Evolutionary conservation across 441 rosid species (phyloP).

Genomic region (Iberis amara): DNA sequence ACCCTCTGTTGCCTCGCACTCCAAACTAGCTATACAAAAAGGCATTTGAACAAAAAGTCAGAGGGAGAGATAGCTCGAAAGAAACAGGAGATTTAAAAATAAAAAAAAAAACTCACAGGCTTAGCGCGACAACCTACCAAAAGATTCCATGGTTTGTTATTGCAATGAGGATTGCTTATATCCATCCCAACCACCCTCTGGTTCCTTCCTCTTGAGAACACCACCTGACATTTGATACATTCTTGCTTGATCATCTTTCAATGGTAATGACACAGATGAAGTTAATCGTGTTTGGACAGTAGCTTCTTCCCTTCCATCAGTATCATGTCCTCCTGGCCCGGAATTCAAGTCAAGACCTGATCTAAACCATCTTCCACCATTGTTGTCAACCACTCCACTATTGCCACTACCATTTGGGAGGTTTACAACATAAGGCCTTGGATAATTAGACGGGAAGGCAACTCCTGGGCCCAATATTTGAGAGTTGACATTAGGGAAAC

Average conservation of each 20-base stretch:
- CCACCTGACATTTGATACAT: constrained; percentile 51
- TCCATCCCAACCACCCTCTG: constrained; percentile 76
- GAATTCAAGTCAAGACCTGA: constrained; percentile 49
- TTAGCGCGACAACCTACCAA: constrained; percentile 26
- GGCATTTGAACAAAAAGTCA: too few relatives aligned
- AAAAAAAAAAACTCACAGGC: constrained; percentile 62
- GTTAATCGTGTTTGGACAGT: constrained; percentile 38
- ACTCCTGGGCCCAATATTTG: constrained; percentile 49
- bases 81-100: too few relatives aligned
- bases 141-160: constrained; percentile 31
- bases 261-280: constrained; percentile 35
- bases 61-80: too few relatives aligned
- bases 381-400: constrained; percentile 34
- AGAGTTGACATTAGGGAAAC: constrained; percentile 42
- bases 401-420: constrained; percentile 43
- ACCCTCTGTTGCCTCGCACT: too few relatives aligned
- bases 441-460: constrained; percentile 37
- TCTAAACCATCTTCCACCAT: constrained; percentile 44
- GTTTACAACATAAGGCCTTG: constrained; percentile 45
- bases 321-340: constrained; percentile 53
- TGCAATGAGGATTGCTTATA: constrained; percentile 60
- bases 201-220: constrained; percentile 58
- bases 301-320: constrained; percentile 46
- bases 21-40: too few relatives aligned
- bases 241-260: constrained; percentile 55